phyloP scores from a whole-genome alignment of 176 grass and related monocot species.

The Themeda triandra region DNA sequence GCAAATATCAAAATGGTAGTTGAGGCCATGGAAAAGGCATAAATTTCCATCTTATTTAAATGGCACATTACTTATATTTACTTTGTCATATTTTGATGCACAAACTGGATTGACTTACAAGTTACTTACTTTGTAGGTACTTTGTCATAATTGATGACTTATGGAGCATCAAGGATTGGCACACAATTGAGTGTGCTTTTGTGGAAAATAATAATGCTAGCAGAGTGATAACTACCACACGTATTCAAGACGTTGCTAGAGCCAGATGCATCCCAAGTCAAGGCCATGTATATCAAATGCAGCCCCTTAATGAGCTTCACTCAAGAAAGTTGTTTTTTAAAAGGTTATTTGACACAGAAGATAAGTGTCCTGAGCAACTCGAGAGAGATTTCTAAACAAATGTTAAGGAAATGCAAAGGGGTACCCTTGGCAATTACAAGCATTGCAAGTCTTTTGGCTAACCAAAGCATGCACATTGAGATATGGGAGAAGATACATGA shows the following conservation, averaged over 20 bases:
- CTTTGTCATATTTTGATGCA: too few species aligned
- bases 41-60: too few species aligned
- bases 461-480: not conserved
- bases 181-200: not conserved
- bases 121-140: not conserved
- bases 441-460: slow-evolving; percentile 17
- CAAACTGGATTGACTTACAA: not conserved
- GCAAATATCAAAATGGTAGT: too few species aligned
- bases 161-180: not conserved
- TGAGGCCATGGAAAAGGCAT: too few species aligned
- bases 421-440: slow-evolving; percentile 8
- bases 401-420: slow-evolving; percentile 1
- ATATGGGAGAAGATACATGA: not conserved
- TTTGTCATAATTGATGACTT: not conserved
- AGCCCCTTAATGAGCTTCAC: not conserved
- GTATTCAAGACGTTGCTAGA: not conserved
- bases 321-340: not conserved
- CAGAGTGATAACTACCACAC: not conserved
- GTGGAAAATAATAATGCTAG: not conserved
- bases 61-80: too few species aligned
- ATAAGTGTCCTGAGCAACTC: not conserved
- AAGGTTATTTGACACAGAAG: not conserved
- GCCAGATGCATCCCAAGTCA: not conserved
- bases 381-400: not conserved
- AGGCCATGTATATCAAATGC: not conserved